Conservation (phyloP, 1,139 yeast species). For the Pichia sp. region DNA sequence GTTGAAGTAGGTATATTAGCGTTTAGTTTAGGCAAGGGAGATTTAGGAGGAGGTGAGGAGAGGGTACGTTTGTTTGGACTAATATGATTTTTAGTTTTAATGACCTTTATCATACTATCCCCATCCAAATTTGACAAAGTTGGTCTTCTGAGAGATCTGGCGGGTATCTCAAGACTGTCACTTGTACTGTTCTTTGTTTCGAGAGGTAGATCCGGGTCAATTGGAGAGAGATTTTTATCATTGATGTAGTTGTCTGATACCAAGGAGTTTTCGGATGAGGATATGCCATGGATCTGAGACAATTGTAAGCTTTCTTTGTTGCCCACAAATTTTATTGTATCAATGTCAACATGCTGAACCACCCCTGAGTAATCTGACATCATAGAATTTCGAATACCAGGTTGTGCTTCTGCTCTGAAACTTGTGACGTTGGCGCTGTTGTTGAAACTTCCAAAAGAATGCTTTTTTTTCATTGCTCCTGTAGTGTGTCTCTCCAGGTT, state of each 20-base stretch:
- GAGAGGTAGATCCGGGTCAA: not conserved
- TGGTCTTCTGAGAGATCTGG: conserved; percentile 26
- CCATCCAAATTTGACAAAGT: conserved; percentile 1
- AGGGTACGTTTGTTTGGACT: conserved; percentile 8
- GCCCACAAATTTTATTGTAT: conserved; percentile 39
- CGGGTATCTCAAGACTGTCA: conserved; percentile 22
- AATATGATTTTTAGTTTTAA: conserved; percentile 5
- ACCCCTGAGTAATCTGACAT: conserved; percentile 44
- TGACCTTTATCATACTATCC: conserved; percentile 10
- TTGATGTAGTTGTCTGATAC: not conserved
- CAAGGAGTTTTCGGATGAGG: conserved; percentile 8
- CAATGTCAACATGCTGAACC: conserved; percentile 41
- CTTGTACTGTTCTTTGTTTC: not conserved
- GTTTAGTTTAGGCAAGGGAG: conserved; percentile 16
- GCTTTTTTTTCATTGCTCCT: not conserved
- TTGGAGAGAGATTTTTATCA: not conserved
- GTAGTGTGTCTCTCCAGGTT: not conserved
- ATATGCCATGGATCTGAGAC: conserved; percentile 7
- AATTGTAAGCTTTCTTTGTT: conserved; percentile 21
- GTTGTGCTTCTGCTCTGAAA: not conserved
- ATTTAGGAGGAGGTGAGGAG: conserved; percentile 18
- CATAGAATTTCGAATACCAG: conserved; percentile 38
- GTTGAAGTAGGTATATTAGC: not conserved
- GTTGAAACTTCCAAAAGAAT: not conserved
- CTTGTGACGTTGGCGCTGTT: not conserved